Evolutionary conservation across 2,329 filamentous ascomycete species (phyloP).

Genomic region (Cercospora janseana): DNA sequence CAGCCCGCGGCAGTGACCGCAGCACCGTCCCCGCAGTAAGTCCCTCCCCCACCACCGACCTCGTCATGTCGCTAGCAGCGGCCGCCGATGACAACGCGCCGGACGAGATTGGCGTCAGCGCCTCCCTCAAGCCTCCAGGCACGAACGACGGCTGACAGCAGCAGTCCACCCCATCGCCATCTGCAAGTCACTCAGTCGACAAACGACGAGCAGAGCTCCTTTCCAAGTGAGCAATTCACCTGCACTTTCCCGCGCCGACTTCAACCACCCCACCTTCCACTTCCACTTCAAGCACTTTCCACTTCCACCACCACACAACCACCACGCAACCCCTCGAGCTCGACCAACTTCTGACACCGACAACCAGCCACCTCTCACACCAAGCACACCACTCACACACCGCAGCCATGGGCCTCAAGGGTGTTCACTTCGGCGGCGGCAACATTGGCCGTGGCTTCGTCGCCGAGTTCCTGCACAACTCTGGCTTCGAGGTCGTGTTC

Average conservation of each 20-base stretch:
- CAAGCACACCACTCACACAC: slow-evolving; percentile 23
- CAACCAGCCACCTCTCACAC: slow-evolving; percentile 5
- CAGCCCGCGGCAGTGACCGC: background rate
- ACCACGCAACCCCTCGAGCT: background rate
- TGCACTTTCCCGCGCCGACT: background rate
- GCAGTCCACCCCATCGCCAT: slow-evolving; percentile 2
- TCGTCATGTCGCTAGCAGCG: background rate
- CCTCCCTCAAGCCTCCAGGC: no score
- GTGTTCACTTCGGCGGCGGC: slow-evolving; percentile 54
- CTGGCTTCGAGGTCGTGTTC: slow-evolving; percentile 93
- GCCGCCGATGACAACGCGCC: background rate
- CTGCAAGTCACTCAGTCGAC: background rate
- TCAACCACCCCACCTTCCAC: background rate
- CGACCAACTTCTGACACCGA: slow-evolving; percentile 3
- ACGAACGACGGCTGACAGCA: background rate
- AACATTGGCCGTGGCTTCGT: slow-evolving; percentile 68
- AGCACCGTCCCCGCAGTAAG: background rate
- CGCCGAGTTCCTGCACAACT: slow-evolving; percentile 88
- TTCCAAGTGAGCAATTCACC: slow-evolving; percentile 6
- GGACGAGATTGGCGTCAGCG: background rate
- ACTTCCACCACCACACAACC: background rate
- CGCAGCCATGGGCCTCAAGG: slow-evolving; percentile 43
- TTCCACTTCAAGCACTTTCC: background rate
- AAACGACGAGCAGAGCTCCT: slow-evolving; percentile 3
- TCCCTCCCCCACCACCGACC: background rate